These are phyloP conservation scores for Tricladium varicosporioides DNA, from an alignment of 2,329 filamentous ascomycete species.

Conservation along the genomic window DNA sequence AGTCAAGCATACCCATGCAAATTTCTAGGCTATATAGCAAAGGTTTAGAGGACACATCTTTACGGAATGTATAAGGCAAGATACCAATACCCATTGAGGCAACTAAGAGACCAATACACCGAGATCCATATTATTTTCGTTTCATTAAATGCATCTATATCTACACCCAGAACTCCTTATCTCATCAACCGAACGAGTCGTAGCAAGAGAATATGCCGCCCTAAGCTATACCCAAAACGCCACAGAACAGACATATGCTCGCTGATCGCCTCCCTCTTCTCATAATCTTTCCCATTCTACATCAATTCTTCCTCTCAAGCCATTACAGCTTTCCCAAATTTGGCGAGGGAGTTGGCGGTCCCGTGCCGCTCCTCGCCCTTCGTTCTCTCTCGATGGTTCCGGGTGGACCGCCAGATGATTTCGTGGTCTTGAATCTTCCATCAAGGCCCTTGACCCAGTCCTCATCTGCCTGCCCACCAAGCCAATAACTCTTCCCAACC, in stretches of 20 bases:
- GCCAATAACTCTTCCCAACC: slow-evolving; percentile 76
- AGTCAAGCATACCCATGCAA: no score
- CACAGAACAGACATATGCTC: slow-evolving; percentile 3
- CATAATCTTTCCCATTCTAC: not conserved
- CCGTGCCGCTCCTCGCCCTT: slow-evolving; percentile 41
- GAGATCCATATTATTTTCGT: slow-evolving; percentile 13
- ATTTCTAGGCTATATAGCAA: no score
- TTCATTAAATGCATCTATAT: slow-evolving; percentile 13
- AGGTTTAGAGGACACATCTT: not conserved
- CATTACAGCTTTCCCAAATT: slow-evolving; percentile 24
- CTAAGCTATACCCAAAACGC: slow-evolving; percentile 17
- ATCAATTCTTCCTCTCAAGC: not conserved
- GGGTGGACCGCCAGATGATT: slow-evolving; percentile 38
- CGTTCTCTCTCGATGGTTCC: slow-evolving; percentile 42
- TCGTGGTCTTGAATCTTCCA: slow-evolving; percentile 54
- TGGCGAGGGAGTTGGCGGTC: slow-evolving; percentile 33
- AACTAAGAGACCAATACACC: no score
- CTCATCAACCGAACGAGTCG: not conserved
- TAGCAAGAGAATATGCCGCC: slow-evolving; percentile 17
- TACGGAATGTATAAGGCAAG: not conserved
- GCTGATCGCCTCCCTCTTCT: not conserved
- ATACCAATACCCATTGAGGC: no score
- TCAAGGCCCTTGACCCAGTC: slow-evolving; percentile 67
- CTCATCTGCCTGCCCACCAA: slow-evolving; percentile 62
- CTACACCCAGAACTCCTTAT: slow-evolving; percentile 1